Evolutionary conservation across 306 rosid genomes (phyloP).

Genomic region (Hylodesmum podocarpum): DNA sequence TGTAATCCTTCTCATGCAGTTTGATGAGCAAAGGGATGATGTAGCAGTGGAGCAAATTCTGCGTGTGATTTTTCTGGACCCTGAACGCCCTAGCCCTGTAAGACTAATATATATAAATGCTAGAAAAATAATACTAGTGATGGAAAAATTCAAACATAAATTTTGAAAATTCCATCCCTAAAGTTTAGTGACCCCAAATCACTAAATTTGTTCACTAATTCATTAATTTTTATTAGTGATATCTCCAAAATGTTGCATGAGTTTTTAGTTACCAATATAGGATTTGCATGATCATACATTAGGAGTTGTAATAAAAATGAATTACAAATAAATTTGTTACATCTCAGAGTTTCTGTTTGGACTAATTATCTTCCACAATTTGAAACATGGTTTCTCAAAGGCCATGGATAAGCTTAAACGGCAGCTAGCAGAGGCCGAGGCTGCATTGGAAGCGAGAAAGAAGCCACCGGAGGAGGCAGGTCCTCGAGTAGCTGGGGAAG

Average conservation of each 20-base stretch:
- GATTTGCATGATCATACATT: background rate
- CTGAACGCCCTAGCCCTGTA: conserved; percentile 72
- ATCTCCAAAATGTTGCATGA: background rate
- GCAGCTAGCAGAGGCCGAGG: conserved; percentile 83
- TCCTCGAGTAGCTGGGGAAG: conserved; percentile 69
- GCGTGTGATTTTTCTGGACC: conserved; percentile 80
- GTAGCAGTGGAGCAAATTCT: conserved; percentile 77
- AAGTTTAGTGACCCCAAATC: background rate
- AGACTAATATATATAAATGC: conserved; percentile 17
- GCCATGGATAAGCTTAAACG: conserved; percentile 70
- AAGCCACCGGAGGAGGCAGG: conserved; percentile 72
- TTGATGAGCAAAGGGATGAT: conserved; percentile 89
- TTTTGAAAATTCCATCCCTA: background rate
- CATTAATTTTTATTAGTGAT: background rate
- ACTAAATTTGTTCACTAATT: background rate
- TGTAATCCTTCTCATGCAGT: conserved; percentile 42
- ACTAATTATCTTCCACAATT: background rate
- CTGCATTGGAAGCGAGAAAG: conserved; percentile 64
- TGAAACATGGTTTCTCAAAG: conserved; percentile 39
- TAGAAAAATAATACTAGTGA: background rate
- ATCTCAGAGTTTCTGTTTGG: background rate
- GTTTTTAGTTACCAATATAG: background rate
- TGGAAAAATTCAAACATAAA: background rate
- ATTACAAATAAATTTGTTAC: background rate
- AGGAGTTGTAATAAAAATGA: background rate